Percentiles rank a stretch among this genome's conserved stretches.
Evolutionary conservation across 805 yeast species (phyloP).

Genomic region (Kuraishia molischiana): DNA sequence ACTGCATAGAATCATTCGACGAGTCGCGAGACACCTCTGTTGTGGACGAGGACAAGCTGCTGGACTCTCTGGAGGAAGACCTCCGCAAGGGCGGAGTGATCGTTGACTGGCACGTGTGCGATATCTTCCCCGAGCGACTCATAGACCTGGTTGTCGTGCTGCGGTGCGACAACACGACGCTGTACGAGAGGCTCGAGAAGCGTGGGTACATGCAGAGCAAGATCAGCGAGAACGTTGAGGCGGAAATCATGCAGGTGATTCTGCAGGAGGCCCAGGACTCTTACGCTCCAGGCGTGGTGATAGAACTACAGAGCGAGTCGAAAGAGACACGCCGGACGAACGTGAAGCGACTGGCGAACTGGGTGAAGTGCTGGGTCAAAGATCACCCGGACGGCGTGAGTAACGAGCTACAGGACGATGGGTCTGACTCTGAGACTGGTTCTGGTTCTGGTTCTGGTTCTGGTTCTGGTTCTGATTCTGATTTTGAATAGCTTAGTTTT

Average conservation of each 20-base stretch:
- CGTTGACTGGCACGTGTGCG: conserved; percentile 97
- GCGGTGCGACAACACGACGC: conserved; percentile 59
- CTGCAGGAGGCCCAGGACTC: conserved; percentile 79
- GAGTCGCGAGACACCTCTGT: conserved; percentile 76
- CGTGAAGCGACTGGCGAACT: conserved; percentile 59
- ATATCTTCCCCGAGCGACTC: conserved; percentile 84
- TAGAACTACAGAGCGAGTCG: conserved; percentile 64
- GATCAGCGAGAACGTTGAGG: conserved; percentile 86
- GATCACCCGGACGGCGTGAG: conserved; percentile 57
- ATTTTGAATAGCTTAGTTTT: conserved; percentile 14
- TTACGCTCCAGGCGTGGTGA: conserved; percentile 72
- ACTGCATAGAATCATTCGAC: conserved; percentile 78
- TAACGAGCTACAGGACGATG: conserved; percentile 29
- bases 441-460: conserved; percentile 6
- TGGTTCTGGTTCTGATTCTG: conserved; percentile 13
- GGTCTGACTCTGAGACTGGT: too few species aligned
- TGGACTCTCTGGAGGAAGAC: conserved; percentile 73
- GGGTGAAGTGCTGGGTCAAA: conserved; percentile 69
- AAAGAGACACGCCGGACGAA: conserved; percentile 78
- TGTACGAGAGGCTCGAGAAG: conserved; percentile 66
- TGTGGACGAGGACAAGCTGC: conserved; percentile 84
- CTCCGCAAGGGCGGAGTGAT: conserved; percentile 81
- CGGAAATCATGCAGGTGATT: conserved; percentile 93
- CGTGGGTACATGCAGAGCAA: conserved; percentile 77
- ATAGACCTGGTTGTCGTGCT: conserved; percentile 89